Evolutionary conservation across 2,329 filamentous ascomycete species (phyloP), one percentile per base, ranked within the genome.

Genomic region (Penicillium sp.): DNA sequence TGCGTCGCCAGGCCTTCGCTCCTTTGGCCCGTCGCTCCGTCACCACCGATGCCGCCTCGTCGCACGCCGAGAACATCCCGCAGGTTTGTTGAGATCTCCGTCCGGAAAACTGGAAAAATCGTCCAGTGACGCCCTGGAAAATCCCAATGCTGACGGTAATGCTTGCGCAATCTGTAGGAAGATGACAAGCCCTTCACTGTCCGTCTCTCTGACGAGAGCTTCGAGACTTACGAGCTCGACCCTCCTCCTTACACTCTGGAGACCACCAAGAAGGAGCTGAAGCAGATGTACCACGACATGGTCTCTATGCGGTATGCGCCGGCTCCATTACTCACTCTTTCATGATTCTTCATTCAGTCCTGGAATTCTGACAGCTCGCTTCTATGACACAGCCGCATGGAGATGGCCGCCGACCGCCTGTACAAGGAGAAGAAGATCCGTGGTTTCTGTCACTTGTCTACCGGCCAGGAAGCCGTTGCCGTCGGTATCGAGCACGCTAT

Each of bases 341-440:
- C 18, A 11, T 32, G 11, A 11, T 4, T 1, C 12, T 26, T 1
- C 5, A 4, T 13, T 26, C n/a, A 29, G 7, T 32, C 3, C 5
- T 27, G 39, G 46, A 27, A 34, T 35, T 48, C 52, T 55, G 52
- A 50, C 47, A 26, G 37, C 18, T 50, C 32, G 35, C 38, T 46
- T 44, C 33, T 52, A 37, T n/a, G 24, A 45, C 55, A 47, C 63
- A 95, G 90, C 76, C 93, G 95, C 73, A 95, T 98, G 93, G 93
- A 98, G 77, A 95, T 98, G 91, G 90, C 91, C 60, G 90, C 93
- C 76, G 93, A 98, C 72, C 84, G 91, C 70, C 80, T 98, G 67
- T 98, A 98, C 88, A 98, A 98, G 81, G 93, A 97, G 80, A 98
- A 98, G 86, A 97, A 98, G 82, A 97, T 98, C 65, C 88, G 93